phyloP scores from a whole-genome alignment of 2,329 filamentous ascomycete genomes.

The Zymoseptoria tritici region DNA sequence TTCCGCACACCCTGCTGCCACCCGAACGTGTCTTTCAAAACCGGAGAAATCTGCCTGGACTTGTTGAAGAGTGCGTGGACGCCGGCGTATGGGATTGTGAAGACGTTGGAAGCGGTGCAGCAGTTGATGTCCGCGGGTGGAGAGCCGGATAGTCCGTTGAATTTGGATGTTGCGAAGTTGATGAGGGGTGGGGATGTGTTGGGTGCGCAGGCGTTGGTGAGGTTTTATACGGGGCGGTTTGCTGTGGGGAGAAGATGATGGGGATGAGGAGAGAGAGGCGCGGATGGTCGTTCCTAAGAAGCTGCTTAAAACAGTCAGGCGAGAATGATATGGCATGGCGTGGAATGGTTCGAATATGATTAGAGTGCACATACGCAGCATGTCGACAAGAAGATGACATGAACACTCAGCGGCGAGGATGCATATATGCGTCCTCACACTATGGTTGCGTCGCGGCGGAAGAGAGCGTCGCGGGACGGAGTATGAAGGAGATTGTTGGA shows the following conservation, averaged over 20 bases:
- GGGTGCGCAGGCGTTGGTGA: conserved; percentile 61
- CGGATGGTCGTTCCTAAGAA: no score
- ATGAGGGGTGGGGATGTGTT: conserved; percentile 60
- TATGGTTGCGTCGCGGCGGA: no score
- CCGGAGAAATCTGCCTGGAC: conserved; percentile 90
- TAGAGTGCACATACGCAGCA: no score
- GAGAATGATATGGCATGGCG: no score
- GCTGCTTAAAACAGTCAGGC: no score
- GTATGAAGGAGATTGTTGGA: neutral
- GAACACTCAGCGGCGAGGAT: no score
- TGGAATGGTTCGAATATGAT: no score
- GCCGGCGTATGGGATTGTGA: conserved; percentile 72
- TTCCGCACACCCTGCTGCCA: conserved; percentile 84
- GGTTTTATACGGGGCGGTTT: conserved; percentile 59
- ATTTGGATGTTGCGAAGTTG: conserved; percentile 69
- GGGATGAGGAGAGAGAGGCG: neutral
- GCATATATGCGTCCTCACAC: no score
- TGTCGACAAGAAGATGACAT: no score
- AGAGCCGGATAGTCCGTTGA: conserved; percentile 67
- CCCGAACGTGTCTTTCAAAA: conserved; percentile 66
- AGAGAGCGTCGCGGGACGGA: no score
- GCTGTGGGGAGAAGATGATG: conserved; percentile 15
- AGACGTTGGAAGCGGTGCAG: conserved; percentile 64
- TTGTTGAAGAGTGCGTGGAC: conserved; percentile 73
- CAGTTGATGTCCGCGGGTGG: conserved; percentile 57